Percentiles rank a stretch among this genome's conserved stretches.
phyloP scores from a whole-genome alignment of 2,329 filamentous ascomycete genomes.

The Paradendryphiella salina region DNA sequence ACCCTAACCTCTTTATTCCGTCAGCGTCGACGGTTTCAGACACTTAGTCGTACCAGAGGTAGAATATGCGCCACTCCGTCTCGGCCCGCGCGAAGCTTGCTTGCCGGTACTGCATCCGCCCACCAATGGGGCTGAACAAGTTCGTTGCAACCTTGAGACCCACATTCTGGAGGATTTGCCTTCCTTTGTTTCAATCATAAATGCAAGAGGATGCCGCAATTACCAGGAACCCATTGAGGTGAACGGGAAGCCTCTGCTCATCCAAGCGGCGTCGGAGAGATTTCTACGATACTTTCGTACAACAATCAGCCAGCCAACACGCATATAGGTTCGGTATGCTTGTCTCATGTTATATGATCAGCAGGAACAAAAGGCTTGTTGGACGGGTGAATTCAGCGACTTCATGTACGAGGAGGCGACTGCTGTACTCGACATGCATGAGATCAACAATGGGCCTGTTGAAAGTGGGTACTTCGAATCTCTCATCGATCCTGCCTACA shows the following conservation, averaged over 20 bases:
- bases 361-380: conserved; percentile 3
- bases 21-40: background rate
- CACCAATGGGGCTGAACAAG: background rate
- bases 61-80: background rate
- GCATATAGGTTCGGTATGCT: background rate
- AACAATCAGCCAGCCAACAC: background rate
- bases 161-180: background rate
- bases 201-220: conserved; percentile 1
- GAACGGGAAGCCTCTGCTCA: background rate
- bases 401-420: conserved; percentile 5
- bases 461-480: conserved; percentile 3
- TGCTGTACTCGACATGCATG: conserved; percentile 13
- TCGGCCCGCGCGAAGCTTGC: conserved; percentile 20
- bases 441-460: conserved; percentile 6
- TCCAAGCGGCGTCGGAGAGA: background rate
- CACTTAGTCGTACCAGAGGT: background rate
- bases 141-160: background rate
- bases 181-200: background rate
- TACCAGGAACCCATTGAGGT: background rate
- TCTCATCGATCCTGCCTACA: background rate
- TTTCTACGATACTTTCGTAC: background rate
- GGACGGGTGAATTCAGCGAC: conserved; percentile 12
- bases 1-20: background rate
- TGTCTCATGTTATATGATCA: background rate
- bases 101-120: conserved; percentile 29